Evolutionary conservation across 2,329 filamentous ascomycete species (phyloP), one percentile per base, ranked within the genome.

Genomic region (Venturiaceae sp.): DNA sequence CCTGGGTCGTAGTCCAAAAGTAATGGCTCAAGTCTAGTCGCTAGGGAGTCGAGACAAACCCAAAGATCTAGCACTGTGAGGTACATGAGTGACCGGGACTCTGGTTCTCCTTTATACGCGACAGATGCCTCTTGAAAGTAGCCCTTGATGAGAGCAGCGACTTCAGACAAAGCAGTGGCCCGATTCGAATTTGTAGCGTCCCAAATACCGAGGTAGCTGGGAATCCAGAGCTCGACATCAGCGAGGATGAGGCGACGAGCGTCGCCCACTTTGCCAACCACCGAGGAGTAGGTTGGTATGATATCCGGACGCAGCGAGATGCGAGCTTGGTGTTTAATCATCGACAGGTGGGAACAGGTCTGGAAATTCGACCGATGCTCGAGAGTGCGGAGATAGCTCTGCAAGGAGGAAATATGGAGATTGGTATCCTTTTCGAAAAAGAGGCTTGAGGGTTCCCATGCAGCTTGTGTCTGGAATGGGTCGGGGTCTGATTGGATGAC

Each of bases 11-110:
- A 84, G 0, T 80, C 68, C 0, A 53, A 32, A 0, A 88, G 67
- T 0, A 86, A 65, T 0, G 78, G 77, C 52, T 73, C 81, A 0
- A 62, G 60, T 0, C 47, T 11, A 0, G 73, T 67, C 0, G 79
- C 77, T n/a, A 65, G 67, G 11, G 70, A 63, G 61, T 88, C 85
- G 66, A 86, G 75, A 1, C 66, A 63, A 3, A 79, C 66, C 84
- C 84, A 88, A 0, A 84, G 62, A 54, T 82, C 78, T 64, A 87
- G 76, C 0, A 83, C 46, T 7, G 71, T 75, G 1, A 88, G 71
- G 0, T 86, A 67, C 63, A 80, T 75, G 0, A 68, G 59, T 30
- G 82, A 46, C 13, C 28, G 36, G 5, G 58, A 53, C 21, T 36
- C 23, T 19, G 58, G 58, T 14, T 56, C 34, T 4, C 32, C 3